Evolutionary conservation across 331 rosid genomes (phyloP), one percentile per base, ranked within the genome.

Genomic region (Acacia pycnantha): DNA sequence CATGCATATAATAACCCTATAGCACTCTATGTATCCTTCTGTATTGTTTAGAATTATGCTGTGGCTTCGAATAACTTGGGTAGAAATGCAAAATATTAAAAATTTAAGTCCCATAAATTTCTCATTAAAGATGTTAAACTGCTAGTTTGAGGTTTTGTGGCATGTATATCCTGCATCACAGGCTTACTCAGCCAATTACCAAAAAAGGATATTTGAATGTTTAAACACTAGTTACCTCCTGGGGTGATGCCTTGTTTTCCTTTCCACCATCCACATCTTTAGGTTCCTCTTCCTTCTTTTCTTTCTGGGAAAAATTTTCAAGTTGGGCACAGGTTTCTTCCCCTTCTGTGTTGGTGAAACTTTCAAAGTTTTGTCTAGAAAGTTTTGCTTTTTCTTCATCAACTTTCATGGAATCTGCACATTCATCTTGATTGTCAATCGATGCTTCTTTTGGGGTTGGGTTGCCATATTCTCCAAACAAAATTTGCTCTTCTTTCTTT

Each of bases 141-240:
- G 13, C 51, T 74, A n/a, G 35, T 35, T 54, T 33, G 4, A 31
- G 18, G 46, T 19, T 24, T 40, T 11, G 29, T 22, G 13, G 11
- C 78, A 29, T 35, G n/a, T 44, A 33, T 33, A 33, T 74, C 31
- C n/a, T 31, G 18, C 33, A 11, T 2, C 41, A 54, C 29, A 41
- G 26, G 19, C 2, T 37, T 43, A 22, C 43, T 33, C 19, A 19
- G 35, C 33, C 58, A 58, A 76, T 76, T 26, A 37, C 14, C 5
- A 14, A 33, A 58, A 76, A 50, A 50, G 21, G 18, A 35, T 8
- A 54, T 76, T 58, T 31, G 33, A 72, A 72, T 76, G 8, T 58
- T 2, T 35, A 40, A 35, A 56, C 33, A 59, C 46, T n/a, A 66
- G 43, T 83, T 61, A 89, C 92, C 91, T 81, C 83, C 37, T 62